Evolutionary conservation across 257 asterid genomes (phyloP), one percentile per base, ranked within the genome.

Genomic region (Fraxinus cuspidata): DNA sequence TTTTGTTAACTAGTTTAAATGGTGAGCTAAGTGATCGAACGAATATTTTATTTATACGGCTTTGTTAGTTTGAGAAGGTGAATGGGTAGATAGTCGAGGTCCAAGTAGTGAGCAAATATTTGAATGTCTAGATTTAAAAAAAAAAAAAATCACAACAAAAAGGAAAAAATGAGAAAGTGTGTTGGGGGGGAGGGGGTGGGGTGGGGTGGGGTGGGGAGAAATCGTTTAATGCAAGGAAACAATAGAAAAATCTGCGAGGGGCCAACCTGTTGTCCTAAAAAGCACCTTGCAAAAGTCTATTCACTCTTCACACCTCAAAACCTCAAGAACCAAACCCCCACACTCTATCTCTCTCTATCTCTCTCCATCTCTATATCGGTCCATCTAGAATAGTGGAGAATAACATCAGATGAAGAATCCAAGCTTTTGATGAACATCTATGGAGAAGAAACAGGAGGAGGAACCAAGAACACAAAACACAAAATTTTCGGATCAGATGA

Each of bases 401-500:
- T 63, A 63, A 12, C 69, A 63, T 63, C 35, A 25, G 49, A 86
- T 75, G 84, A 71, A 76, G 69, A 74, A 79, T 73, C 71, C 77
- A 29, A 23, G 76, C 83, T 79, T 63, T 51, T 73, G 82, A 81
- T 73, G 49, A 75, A 74, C 79, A 74, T 80, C 81, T 4, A 83
- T 80, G 85, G 82, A 75, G 70, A 80, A 72, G 16, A 79, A 74
- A 35, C 28, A 53, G 25, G 81, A 42, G 40, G 32, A 63, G 69
- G 51, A 42, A 42, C 19, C 28, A 63, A 63, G 18, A 9, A 63
- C 69, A 27, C 35, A 10, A 25, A 71, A 51, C 68, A 35, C 83
- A 35, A 67, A 65, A 44, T 79, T 84, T 68, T 76, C 85, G 68
- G 89, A 87, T 81, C 84, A 85, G 32, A 63, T 63, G 34, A 63